Percentiles rank a stretch among this genome's conserved stretches.
Conservation (phyloP, 1,284 basidiomycete species). For the Chondrostereum purpureum region DNA sequence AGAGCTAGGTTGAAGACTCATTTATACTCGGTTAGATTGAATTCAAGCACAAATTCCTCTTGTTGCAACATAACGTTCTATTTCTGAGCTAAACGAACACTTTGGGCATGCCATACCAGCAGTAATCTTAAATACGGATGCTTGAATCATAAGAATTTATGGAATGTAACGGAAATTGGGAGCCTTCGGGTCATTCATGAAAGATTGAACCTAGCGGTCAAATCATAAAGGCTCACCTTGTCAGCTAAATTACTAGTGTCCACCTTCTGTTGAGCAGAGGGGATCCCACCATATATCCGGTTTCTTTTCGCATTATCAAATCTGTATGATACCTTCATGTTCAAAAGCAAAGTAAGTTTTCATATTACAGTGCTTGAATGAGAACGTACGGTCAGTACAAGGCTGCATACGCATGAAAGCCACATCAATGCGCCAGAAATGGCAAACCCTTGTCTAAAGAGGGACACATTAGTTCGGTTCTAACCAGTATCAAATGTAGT, state of each 20-base stretch:
- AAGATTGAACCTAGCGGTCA: no score
- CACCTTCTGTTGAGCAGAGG: constrained; percentile 41
- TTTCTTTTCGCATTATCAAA: constrained; percentile 56
- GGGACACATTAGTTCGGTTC: constrained; percentile 1
- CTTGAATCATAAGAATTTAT: no score
- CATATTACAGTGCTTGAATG: neutral
- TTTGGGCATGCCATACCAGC: no score
- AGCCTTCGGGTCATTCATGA: no score
- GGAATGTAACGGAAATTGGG: constrained; percentile 44
- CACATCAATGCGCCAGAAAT: constrained; percentile 55
- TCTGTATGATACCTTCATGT: constrained; percentile 53
- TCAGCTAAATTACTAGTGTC: constrained; percentile 66
- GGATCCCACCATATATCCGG: constrained; percentile 46
- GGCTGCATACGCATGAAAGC: constrained; percentile 45
- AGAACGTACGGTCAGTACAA: constrained; percentile 45
- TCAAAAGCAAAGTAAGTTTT: neutral
- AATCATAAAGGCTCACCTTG: constrained; percentile 38
- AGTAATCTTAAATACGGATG: no score
- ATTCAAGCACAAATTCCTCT: no score
- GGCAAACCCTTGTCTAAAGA: constrained; percentile 62
- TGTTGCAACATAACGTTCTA: no score
- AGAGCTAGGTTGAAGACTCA: no score
- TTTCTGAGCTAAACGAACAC: no score
- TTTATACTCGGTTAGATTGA: no score
- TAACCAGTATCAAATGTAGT: constrained; percentile 1